A percentile compares a stretch with the other conserved stretches of the same genome.
These are phyloP conservation scores for Cystobasidium sp. DNA, from an alignment of 1,284 basidiomycete species.

Conservation along the genomic window DNA sequence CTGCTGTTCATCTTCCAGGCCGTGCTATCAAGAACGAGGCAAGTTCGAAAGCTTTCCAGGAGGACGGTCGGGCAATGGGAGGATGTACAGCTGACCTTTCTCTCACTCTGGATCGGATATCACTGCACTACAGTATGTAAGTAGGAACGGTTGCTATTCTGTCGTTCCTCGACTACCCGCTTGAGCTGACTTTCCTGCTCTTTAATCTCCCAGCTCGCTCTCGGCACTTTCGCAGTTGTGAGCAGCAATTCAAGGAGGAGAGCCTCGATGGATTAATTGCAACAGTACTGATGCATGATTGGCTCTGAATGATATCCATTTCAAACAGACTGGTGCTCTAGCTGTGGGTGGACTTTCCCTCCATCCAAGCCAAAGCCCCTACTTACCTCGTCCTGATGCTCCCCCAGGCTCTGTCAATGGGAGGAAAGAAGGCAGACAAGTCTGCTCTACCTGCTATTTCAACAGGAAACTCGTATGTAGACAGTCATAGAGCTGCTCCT, in stretches of 20 bases:
- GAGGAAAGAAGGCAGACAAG: constrained; percentile 38
- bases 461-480: constrained; percentile 39
- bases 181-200: not conserved
- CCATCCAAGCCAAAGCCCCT: not conserved
- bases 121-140: constrained; percentile 29
- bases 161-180: not conserved
- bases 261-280: not conserved
- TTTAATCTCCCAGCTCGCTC: constrained; percentile 29
- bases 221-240: constrained; percentile 42
- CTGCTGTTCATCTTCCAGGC: constrained; percentile 20
- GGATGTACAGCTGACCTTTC: constrained; percentile 14
- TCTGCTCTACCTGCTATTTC: constrained; percentile 17
- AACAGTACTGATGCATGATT: no score
- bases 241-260: not conserved
- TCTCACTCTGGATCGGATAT: not conserved
- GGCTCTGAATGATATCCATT: no score
- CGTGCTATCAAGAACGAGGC: constrained; percentile 45
- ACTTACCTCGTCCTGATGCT: not conserved
- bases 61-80: not conserved
- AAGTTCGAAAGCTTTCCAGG: not conserved
- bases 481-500: not conserved
- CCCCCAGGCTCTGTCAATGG: constrained; percentile 41
- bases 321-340: constrained; percentile 20
- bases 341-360: not conserved
- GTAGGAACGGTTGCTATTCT: not conserved